Percentiles rank a stretch among this genome's conserved stretches.
Evolutionary conservation across 2,329 filamentous ascomycete species (phyloP).

Genomic region (Fusarium agapanthi): DNA sequence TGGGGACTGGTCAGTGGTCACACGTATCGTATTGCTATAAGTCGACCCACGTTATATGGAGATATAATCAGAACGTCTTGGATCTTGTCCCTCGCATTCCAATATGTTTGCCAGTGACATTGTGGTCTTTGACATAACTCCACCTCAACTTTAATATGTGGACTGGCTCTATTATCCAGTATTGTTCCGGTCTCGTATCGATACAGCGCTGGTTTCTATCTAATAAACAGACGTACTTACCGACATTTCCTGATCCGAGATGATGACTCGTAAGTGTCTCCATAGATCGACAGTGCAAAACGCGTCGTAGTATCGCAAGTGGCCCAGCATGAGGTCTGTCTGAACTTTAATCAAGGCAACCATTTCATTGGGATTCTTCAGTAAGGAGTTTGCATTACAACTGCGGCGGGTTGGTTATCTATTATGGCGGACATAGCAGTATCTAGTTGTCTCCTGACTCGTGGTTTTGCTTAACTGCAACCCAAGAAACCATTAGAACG

Average conservation of each 20-base stretch:
- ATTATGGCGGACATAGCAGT: no score
- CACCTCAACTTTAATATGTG: neutral
- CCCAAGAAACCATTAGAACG: rapidly evolving
- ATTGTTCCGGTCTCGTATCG: rapidly evolving
- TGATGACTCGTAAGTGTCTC: neutral
- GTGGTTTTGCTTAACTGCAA: neutral
- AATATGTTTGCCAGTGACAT: neutral
- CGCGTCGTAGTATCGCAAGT: neutral
- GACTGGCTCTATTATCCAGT: neutral
- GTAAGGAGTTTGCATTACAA: neutral
- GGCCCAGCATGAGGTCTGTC: neutral
- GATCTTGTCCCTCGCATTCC: neutral
- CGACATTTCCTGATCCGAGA: neutral
- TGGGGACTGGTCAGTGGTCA: no score
- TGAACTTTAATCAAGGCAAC: neutral
- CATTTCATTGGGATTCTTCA: no score
- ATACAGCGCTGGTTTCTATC: neutral
- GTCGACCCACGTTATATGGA: neutral
- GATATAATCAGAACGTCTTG: neutral
- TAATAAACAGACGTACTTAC: neutral
- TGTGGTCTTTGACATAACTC: neutral
- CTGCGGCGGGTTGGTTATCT: neutral
- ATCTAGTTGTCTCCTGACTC: neutral
- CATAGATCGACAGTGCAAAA: neutral
- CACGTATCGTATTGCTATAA: neutral